phyloP scores from a whole-genome alignment of 2,329 filamentous ascomycete genomes.

The Triangularia setosa region DNA sequence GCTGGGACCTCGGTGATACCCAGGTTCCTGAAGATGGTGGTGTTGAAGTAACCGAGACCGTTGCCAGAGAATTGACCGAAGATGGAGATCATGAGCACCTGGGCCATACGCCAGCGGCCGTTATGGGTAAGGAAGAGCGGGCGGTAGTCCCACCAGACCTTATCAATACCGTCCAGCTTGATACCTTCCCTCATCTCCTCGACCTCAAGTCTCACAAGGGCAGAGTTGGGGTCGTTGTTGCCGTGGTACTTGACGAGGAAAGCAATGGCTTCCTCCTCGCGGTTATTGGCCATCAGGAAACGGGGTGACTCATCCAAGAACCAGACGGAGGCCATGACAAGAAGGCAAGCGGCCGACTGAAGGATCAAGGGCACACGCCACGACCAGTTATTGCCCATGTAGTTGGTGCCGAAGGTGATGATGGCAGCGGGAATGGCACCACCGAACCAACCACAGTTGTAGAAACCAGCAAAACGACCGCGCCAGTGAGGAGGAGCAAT shows the following conservation, averaged over 20 bases:
- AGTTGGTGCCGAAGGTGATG: constrained; percentile 45
- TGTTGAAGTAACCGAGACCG: constrained; percentile 49
- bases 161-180: constrained; percentile 43
- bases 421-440: constrained; percentile 48
- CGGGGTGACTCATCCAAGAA: constrained; percentile 41
- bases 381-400: constrained; percentile 41
- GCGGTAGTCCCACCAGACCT: constrained; percentile 46
- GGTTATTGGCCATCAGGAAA: constrained; percentile 40
- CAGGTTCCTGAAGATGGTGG: constrained; percentile 42
- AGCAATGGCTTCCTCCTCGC: constrained; percentile 37
- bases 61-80: constrained; percentile 51
- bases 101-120: constrained; percentile 24
- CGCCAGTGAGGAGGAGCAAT: constrained; percentile 48
- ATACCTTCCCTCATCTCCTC: constrained; percentile 43
- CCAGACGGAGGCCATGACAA: constrained; percentile 37
- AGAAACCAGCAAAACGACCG: constrained; percentile 46
- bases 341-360: constrained; percentile 42
- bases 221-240: constrained; percentile 37
- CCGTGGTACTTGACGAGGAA: constrained; percentile 43
- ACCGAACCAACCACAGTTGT: constrained; percentile 52
- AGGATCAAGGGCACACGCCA: constrained; percentile 49
- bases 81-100: constrained; percentile 48
- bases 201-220: constrained; percentile 39
- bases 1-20: constrained; percentile 34
- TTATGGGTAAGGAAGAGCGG: constrained; percentile 34